Evolutionary conservation across 169 alveolate species (phyloP).

Genomic region (Amoebophrya sp.): DNA sequence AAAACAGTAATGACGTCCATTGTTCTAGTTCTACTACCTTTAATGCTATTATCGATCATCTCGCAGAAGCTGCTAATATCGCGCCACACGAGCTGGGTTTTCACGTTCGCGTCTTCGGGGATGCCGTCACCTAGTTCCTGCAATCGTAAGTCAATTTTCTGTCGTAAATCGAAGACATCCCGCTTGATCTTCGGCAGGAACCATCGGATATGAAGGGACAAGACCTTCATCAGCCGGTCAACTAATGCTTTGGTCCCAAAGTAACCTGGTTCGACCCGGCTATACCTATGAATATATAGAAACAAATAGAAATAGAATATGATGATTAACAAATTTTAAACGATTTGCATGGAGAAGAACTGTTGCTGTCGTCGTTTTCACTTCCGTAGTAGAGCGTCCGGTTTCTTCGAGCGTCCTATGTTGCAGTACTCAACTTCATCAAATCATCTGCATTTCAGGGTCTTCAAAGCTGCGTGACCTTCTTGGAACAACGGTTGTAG

Average conservation of each 20-base stretch:
- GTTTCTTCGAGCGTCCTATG: too few species aligned
- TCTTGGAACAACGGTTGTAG: too few species aligned
- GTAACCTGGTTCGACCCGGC: slow-evolving; percentile 44
- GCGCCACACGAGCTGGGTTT: slow-evolving; percentile 87
- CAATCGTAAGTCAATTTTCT: slow-evolving; percentile 29
- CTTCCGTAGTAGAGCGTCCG: too few species aligned
- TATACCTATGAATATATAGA: too few species aligned
- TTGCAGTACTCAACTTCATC: too few species aligned
- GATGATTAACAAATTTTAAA: too few species aligned
- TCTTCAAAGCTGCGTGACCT: too few species aligned
- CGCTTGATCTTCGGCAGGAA: slow-evolving; percentile 88
- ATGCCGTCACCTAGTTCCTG: slow-evolving; percentile 50
- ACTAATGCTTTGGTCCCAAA: slow-evolving; percentile 88
- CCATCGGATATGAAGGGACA: slow-evolving; percentile 85
- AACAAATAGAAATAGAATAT: too few species aligned
- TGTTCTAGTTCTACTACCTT: slow-evolving; percentile 75
- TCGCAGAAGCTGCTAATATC: slow-evolving; percentile 93
- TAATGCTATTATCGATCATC: slow-evolving; percentile 82
- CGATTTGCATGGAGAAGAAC: too few species aligned
- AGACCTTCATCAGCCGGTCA: slow-evolving; percentile 83
- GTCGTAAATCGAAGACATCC: slow-evolving; percentile 62
- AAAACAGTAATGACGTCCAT: too few species aligned
- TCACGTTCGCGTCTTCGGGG: slow-evolving; percentile 42
- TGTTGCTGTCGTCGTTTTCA: too few species aligned
- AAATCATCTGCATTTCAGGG: too few species aligned